These are phyloP conservation scores for Ogataea sp. DNA, from an alignment of 805 yeast species.

Conservation along the genomic window DNA sequence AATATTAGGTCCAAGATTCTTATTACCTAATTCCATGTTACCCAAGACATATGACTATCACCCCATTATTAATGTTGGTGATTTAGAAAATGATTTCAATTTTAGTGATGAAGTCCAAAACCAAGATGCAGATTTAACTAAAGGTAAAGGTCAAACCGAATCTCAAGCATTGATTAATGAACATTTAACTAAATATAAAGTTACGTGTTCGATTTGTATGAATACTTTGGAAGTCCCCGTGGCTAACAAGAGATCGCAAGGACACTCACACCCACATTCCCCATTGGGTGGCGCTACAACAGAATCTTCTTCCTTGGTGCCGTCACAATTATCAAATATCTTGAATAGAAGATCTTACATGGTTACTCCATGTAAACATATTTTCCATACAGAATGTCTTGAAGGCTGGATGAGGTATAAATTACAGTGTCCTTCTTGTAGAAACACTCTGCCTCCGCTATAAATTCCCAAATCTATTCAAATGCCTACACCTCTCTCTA, in stretches of 20 bases:
- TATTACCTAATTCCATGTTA: conserved; percentile 63
- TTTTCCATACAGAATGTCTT: conserved; percentile 83
- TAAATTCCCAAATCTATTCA: too few relatives aligned
- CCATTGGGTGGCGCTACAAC: too few relatives aligned
- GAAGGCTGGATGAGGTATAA: conserved; percentile 92
- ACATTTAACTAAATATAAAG: conserved; percentile 33
- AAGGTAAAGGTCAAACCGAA: conserved; percentile 18
- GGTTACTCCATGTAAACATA: conserved; percentile 89
- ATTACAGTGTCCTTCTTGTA: conserved; percentile 89
- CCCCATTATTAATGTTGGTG: conserved; percentile 49
- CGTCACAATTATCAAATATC: conserved; percentile 8
- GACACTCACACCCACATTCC: background rate
- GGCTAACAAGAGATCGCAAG: conserved; percentile 9
- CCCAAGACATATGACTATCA: conserved; percentile 87
- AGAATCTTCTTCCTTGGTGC: background rate
- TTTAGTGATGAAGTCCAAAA: conserved; percentile 34
- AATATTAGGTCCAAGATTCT: conserved; percentile 70
- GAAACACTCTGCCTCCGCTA: conserved; percentile 77
- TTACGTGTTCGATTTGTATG: conserved; percentile 92
- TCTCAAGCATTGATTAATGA: too few relatives aligned
- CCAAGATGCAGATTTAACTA: conserved; percentile 14
- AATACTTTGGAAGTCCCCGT: conserved; percentile 57
- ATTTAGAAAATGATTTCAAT: conserved; percentile 56
- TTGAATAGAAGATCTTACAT: conserved; percentile 42
- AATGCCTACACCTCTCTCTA: too few relatives aligned